Evolutionary conservation across 2,329 filamentous ascomycete genomes (phyloP).

Genomic region (Bertia moriformis): DNA sequence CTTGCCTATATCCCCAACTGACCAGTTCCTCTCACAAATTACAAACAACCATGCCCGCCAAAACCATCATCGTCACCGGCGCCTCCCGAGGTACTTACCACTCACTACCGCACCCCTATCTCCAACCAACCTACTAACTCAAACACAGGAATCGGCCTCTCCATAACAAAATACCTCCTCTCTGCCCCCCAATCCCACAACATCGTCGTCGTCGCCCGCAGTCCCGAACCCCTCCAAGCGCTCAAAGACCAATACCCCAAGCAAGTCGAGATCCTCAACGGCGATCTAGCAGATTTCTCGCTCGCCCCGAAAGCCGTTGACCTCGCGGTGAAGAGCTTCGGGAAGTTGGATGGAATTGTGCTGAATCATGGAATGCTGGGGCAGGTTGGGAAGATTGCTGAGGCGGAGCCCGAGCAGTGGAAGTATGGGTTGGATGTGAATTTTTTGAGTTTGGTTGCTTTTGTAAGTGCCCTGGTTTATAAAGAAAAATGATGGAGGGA

Average conservation of each 20-base stretch:
- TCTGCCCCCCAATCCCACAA: constrained; percentile 29
- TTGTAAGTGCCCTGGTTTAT: too few relatives aligned
- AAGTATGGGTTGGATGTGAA: constrained; percentile 66
- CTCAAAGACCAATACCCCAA: constrained; percentile 35
- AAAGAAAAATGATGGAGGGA: background rate
- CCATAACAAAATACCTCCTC: constrained; percentile 44
- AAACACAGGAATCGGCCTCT: constrained; percentile 39
- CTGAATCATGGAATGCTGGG: constrained; percentile 75
- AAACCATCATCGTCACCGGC: constrained; percentile 39
- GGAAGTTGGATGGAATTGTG: constrained; percentile 64
- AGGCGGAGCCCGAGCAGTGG: constrained; percentile 62
- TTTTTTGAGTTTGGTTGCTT: constrained; percentile 66
- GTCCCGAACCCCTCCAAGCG: constrained; percentile 31
- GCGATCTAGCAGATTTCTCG: constrained; percentile 25
- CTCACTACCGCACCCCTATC: background rate
- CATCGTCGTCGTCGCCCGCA: constrained; percentile 42
- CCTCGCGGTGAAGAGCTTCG: constrained; percentile 52
- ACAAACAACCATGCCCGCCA: constrained; percentile 9
- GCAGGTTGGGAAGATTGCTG: constrained; percentile 58
- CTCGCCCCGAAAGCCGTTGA: constrained; percentile 47
- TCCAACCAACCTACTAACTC: constrained; percentile 1
- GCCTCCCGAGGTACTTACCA: constrained; percentile 39
- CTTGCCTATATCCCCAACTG: too few relatives aligned
- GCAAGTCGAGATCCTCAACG: constrained; percentile 38
- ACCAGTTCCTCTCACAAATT: too few relatives aligned